Evolutionary conservation across 2,329 filamentous ascomycete species (phyloP).

Genomic region (Fusarium secorum): DNA sequence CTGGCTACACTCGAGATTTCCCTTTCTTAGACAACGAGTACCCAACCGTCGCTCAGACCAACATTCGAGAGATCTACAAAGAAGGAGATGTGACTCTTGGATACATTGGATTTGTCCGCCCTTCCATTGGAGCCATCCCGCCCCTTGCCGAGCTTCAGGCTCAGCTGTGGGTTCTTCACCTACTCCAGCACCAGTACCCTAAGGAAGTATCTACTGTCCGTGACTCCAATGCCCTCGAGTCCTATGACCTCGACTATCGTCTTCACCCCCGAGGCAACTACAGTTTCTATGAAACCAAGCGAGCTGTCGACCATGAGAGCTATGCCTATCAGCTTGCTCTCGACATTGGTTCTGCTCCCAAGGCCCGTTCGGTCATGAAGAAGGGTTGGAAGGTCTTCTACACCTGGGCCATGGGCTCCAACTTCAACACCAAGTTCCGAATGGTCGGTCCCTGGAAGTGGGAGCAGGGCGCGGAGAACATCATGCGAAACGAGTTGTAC

Average conservation of each 20-base stretch:
- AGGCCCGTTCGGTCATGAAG: slow-evolving; percentile 45
- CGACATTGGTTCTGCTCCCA: slow-evolving; percentile 55
- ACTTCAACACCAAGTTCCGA: slow-evolving; percentile 60
- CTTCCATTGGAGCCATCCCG: slow-evolving; percentile 56
- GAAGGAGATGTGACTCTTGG: slow-evolving; percentile 49
- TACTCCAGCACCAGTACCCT: slow-evolving; percentile 46
- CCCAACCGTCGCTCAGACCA: slow-evolving; percentile 55
- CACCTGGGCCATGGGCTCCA: slow-evolving; percentile 58
- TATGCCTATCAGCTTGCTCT: slow-evolving; percentile 60
- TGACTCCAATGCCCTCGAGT: slow-evolving; percentile 38
- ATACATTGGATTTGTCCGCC: slow-evolving; percentile 59
- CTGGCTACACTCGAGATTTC: slow-evolving; percentile 55
- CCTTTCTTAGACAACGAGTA: slow-evolving; percentile 51
- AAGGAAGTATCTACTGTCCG: slow-evolving; percentile 18
- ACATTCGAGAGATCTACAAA: slow-evolving; percentile 63
- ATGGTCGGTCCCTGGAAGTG: slow-evolving; percentile 55
- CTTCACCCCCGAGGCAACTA: slow-evolving; percentile 48
- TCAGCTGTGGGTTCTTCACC: slow-evolving; percentile 55
- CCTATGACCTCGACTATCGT: slow-evolving; percentile 52
- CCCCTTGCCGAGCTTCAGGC: slow-evolving; percentile 59
- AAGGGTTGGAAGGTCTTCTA: slow-evolving; percentile 51
- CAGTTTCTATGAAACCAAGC: slow-evolving; percentile 47
- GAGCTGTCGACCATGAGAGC: slow-evolving; percentile 58
- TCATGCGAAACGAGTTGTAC: slow-evolving; percentile 55
- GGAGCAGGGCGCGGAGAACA: slow-evolving; percentile 45